phyloP scores from a whole-genome alignment of 257 asterid species.

The Euphrasia confusa region DNA sequence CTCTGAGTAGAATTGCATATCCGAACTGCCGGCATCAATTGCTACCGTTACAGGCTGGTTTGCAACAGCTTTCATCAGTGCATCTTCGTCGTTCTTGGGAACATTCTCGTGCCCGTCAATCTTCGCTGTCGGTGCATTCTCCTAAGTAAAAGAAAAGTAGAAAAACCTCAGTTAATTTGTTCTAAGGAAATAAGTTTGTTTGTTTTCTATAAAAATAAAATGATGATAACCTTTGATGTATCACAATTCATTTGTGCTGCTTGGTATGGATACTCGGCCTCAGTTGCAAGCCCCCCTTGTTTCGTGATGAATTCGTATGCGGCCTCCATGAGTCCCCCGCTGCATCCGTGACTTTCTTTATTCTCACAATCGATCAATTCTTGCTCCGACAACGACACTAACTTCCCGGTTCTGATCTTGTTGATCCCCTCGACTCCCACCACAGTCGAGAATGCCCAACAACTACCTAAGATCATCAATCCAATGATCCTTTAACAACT shows the following conservation, averaged over 20 bases:
- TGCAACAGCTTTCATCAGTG: conserved; percentile 79
- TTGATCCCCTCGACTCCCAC: conserved; percentile 94
- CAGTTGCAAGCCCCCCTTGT: conserved; percentile 71
- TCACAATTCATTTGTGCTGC: conserved; percentile 64
- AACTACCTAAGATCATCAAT: conserved; percentile 48
- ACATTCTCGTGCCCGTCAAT: conserved; percentile 79
- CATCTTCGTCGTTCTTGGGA: conserved; percentile 63
- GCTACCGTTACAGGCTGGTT: conserved; percentile 86
- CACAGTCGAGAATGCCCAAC: conserved; percentile 90
- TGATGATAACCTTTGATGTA: conserved; percentile 50
- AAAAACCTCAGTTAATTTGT: not conserved
- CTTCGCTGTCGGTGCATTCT: conserved; percentile 64
- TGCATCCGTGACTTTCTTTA: conserved; percentile 68
- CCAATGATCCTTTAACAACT: no score
- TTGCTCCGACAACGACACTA: conserved; percentile 80
- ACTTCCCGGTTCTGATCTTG: conserved; percentile 54
- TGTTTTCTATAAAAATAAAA: no score
- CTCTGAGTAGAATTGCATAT: conserved; percentile 82
- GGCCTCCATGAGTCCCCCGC: conserved; percentile 77
- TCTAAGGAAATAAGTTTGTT: not conserved
- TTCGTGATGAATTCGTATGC: conserved; percentile 69
- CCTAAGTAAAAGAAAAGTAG: conserved; percentile 24
- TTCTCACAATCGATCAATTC: conserved; percentile 75
- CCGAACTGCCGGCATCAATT: conserved; percentile 67
- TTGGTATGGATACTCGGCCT: conserved; percentile 54